phyloP scores from a whole-genome alignment of 192 early-diverging fungal species.

The Endogone sp. region DNA sequence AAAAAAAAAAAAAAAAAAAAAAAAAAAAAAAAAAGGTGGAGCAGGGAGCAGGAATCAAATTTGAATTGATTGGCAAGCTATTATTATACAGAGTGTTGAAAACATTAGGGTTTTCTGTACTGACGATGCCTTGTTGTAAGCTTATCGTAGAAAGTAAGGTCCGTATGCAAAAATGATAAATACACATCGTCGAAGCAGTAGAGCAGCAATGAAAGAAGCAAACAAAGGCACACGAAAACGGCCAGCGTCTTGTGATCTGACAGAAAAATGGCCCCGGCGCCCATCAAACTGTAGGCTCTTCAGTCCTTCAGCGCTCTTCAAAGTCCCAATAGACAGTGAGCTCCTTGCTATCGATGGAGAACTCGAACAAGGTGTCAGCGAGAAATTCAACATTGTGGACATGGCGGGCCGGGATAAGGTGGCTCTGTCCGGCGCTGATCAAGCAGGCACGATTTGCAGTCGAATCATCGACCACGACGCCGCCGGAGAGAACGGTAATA shows the following conservation, averaged over 20 bases:
- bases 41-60: too few relatives aligned
- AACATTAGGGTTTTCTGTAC: too few relatives aligned
- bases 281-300: too few relatives aligned
- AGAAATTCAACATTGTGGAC: constrained; percentile 20
- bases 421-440: constrained; percentile 10
- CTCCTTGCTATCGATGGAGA: constrained; percentile 13
- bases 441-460: constrained; percentile 13
- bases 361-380: constrained; percentile 19
- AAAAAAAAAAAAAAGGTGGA: too few relatives aligned
- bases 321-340: constrained; percentile 24
- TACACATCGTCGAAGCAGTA: background rate
- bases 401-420: constrained; percentile 14
- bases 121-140: too few relatives aligned
- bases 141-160: too few relatives aligned
- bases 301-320: constrained; percentile 21
- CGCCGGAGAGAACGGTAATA: constrained; percentile 15
- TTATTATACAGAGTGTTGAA: too few relatives aligned
- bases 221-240: background rate
- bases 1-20: too few relatives aligned
- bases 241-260: background rate
- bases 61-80: too few relatives aligned
- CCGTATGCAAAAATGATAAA: background rate
- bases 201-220: background rate
- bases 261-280: too few relatives aligned
- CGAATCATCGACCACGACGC: constrained; percentile 13